Conservation (phyloP, 352 stramenopile species). For the Pythium utonaiense region DNA sequence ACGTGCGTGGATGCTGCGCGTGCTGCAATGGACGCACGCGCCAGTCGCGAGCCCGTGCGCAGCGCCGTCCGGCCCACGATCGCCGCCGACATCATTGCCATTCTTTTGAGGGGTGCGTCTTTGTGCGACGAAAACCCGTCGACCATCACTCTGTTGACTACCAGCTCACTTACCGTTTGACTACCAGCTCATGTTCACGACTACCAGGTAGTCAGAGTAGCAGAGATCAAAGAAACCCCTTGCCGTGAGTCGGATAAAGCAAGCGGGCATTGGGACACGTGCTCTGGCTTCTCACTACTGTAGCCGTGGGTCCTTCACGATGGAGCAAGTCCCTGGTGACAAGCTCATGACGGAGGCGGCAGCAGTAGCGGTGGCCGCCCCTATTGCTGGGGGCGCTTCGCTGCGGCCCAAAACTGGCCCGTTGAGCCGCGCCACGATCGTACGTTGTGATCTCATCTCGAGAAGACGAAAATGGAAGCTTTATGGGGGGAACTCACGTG, state of each 20-base stretch:
- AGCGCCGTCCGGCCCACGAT: background rate
- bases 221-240: conserved; percentile 1
- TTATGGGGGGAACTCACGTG: background rate
- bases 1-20: conserved; percentile 18
- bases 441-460: conserved; percentile 7
- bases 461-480: background rate
- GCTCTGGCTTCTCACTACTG: background rate
- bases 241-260: background rate
- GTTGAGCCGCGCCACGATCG: conserved; percentile 32
- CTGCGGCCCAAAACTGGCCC: conserved; percentile 9
- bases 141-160: conserved; percentile 23
- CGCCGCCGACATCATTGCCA: conserved; percentile 2
- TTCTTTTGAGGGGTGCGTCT: conserved; percentile 3
- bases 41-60: background rate
- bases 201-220: conserved; percentile 19
- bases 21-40: too few relatives aligned
- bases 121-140: background rate
- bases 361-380: conserved; percentile 3
- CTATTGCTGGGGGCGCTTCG: background rate
- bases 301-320: background rate
- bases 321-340: conserved; percentile 29
- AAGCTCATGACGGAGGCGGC: conserved; percentile 30
- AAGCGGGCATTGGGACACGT: conserved; percentile 12
- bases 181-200: conserved; percentile 9
- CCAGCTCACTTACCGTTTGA: conserved; percentile 12